Percentiles rank a stretch among this genome's conserved stretches.
phyloP scores from a whole-genome alignment of 371 early-diverging fungal genomes.

The Mucor lusitanicus region DNA sequence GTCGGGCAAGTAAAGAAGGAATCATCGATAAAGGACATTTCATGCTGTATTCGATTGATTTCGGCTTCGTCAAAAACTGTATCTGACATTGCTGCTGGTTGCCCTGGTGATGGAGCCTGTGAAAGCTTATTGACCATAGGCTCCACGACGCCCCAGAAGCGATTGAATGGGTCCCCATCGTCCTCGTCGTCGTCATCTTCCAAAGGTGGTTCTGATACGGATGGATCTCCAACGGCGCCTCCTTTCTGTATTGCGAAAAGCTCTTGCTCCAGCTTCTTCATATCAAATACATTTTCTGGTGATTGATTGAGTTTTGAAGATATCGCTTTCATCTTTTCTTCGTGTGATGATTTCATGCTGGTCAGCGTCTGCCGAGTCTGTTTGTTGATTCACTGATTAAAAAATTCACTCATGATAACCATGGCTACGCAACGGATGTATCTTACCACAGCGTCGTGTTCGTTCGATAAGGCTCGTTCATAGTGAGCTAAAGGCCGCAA shows the following conservation, averaged over 20 bases:
- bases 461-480: background rate
- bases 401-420: background rate
- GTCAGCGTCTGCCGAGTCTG: background rate
- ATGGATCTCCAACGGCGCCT: conserved; percentile 32
- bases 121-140: conserved; percentile 72
- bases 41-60: conserved; percentile 14
- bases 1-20: conserved; percentile 50
- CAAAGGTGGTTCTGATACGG: conserved; percentile 21
- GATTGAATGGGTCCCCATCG: conserved; percentile 77
- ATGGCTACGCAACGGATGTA: background rate
- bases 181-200: conserved; percentile 30
- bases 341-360: background rate
- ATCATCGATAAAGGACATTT: conserved; percentile 46
- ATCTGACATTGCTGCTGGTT: conserved; percentile 9
- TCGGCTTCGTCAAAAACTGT: conserved; percentile 13
- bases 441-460: background rate
- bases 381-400: background rate
- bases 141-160: conserved; percentile 81
- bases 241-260: conserved; percentile 3
- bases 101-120: conserved; percentile 46
- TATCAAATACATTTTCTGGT: conserved; percentile 3
- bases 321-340: background rate
- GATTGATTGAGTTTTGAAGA: background rate
- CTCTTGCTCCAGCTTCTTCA: conserved; percentile 9
- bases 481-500: background rate